phyloP scores from a whole-genome alignment of 805 yeast genomes.

The Starmerella floricola region DNA sequence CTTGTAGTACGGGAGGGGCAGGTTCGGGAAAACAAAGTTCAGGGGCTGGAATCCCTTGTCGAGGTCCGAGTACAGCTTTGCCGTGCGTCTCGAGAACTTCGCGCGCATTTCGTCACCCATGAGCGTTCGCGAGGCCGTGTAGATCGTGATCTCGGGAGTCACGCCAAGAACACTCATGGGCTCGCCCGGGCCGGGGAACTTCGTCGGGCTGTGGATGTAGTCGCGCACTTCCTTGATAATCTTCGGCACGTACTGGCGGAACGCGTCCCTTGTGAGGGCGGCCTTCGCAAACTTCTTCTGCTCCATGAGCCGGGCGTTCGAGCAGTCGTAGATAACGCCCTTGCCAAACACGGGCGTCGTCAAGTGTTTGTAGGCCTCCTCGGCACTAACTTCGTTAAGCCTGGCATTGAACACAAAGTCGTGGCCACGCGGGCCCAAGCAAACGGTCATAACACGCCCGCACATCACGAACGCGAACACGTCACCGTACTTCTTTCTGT shows the following conservation, averaged over 20 bases:
- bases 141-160: slow-evolving; percentile 91
- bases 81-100: slow-evolving; percentile 70
- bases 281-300: slow-evolving; percentile 93
- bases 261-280: slow-evolving; percentile 76
- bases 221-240: slow-evolving; percentile 64
- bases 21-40: slow-evolving; percentile 87
- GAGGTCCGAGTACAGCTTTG: slow-evolving; percentile 73
- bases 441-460: slow-evolving; percentile 90
- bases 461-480: slow-evolving; percentile 79
- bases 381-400: slow-evolving; percentile 82
- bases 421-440: slow-evolving; percentile 94
- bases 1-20: slow-evolving; percentile 77
- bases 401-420: slow-evolving; percentile 90
- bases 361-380: slow-evolving; percentile 86
- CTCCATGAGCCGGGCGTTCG: slow-evolving; percentile 89
- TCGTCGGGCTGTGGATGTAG: slow-evolving; percentile 40
- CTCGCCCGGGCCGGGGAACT: slow-evolving; percentile 28
- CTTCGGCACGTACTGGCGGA: slow-evolving; percentile 74
- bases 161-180: slow-evolving; percentile 48
- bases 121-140: slow-evolving; percentile 86
- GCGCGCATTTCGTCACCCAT: slow-evolving; percentile 86
- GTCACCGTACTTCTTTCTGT: slow-evolving; percentile 80
- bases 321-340: slow-evolving; percentile 95
- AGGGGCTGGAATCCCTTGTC: slow-evolving; percentile 95
- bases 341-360: slow-evolving; percentile 99